Evolutionary conservation across 2,329 filamentous ascomycete genomes (phyloP), one percentile per base, ranked within the genome.

Genomic region (Coniochaeta sp.): DNA sequence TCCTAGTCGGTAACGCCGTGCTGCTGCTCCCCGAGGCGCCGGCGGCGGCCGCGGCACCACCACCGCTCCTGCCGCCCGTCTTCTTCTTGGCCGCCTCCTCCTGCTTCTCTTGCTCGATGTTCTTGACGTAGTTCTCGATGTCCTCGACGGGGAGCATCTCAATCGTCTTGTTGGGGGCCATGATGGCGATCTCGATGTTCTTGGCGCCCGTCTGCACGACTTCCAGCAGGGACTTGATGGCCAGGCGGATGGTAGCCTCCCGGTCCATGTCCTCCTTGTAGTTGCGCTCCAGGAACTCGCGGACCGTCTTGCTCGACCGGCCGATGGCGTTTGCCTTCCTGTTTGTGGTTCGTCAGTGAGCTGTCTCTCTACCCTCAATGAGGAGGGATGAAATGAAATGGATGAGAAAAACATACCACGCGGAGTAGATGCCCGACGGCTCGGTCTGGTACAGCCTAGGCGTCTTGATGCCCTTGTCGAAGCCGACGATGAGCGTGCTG

Each of bases 241-340:
- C 94, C 62, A 99, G 79, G 67, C 95, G 91, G 69, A 99, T 95
- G 38, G 95, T 97, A 63, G 90, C 86, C 74, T 96, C 91, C 57
- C 91, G 85, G 69, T 96, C 89, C 91, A 99, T 96, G 57, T 89
- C 89, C 64, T 95, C 90, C 78, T 96, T 95, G 81, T 99, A 95
- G 76, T 99, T 96, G 68, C 95, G 86, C 75, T 99, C 94, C 60
- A 99, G 83, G 73, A 99, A 99, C 69, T 99, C 94, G 65, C 94
- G 89, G 53, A 99, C 94, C 9, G 94, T 99, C 82, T 99, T 99
- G 82, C 90, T 96, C 50, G 92, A 97, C 65, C 94, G 87, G 53
- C 94, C 94, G 65, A 99, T 99, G 53, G 94, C 94, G 67, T 99
- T 99, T 63, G 94, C 95, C 81, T 99, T 97, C 94, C 94, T 97